These are phyloP conservation scores for Trypanosoma cruzi DNA, from an alignment of 208 protist species.

Conservation along the genomic window DNA sequence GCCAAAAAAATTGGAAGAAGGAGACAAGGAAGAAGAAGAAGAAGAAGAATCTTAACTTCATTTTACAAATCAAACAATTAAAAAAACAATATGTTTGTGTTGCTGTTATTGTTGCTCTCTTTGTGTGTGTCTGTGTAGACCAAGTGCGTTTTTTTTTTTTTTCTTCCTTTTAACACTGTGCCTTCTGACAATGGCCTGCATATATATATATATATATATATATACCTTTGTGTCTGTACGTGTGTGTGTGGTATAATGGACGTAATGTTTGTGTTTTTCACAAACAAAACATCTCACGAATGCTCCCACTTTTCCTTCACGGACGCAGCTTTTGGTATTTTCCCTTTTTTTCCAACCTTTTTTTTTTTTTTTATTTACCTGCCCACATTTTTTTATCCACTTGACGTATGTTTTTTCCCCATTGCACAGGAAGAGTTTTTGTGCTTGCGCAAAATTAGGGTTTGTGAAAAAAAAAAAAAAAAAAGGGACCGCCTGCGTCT, in stretches of 20 bases:
- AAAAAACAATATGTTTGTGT: no score
- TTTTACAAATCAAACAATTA: no score
- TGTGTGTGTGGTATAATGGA: background rate
- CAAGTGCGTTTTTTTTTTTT: no score
- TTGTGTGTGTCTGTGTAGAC: no score
- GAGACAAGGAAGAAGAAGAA: slow-evolving; percentile 15
- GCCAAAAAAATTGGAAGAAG: background rate
- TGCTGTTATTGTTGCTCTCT: no score
- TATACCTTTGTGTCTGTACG: background rate
- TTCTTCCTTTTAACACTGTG: no score
- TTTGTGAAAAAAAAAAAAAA: background rate
- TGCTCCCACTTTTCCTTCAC: no score
- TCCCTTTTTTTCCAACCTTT: slow-evolving; percentile 9
- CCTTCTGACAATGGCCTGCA: no score
- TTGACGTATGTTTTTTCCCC: background rate
- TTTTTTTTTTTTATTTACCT: slow-evolving; percentile 24
- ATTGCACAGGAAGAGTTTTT: background rate
- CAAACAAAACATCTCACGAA: no score
- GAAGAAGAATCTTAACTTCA: background rate
- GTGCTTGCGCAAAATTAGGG: background rate
- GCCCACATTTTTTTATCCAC: background rate
- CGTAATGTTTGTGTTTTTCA: slow-evolving; percentile 19
- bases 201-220: no score
- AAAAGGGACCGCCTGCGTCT: background rate
- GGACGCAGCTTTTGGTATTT: slow-evolving; percentile 17